Conservation (phyloP, 768 basidiomycete species). For the Cytidiella melzeri region DNA sequence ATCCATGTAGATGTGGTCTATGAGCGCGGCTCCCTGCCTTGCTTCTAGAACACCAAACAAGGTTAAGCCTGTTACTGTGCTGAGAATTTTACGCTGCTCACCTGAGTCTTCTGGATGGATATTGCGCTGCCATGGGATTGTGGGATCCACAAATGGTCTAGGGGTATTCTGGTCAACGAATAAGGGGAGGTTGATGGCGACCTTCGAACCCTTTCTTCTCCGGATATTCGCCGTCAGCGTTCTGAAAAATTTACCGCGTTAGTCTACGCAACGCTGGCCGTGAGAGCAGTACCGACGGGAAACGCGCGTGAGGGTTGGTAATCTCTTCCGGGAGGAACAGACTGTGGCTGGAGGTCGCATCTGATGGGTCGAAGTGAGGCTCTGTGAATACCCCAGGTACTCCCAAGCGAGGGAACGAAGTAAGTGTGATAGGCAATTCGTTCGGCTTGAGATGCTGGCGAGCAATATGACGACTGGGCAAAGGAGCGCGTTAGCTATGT, state of each 20-base stretch:
- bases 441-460: conserved; percentile 76
- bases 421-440: conserved; percentile 89
- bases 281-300: conserved; percentile 67
- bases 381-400: conserved; percentile 89
- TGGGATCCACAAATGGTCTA: conserved; percentile 84
- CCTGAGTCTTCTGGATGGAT: conserved; percentile 82
- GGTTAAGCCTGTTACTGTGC: conserved; percentile 9
- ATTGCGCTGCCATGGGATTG: conserved; percentile 84
- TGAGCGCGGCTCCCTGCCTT: conserved; percentile 79
- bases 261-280: conserved; percentile 13
- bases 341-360: conserved; percentile 84
- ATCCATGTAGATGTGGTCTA: conserved; percentile 94
- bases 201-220: conserved; percentile 83
- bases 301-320: conserved; percentile 95
- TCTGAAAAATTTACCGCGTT: conserved; percentile 34
- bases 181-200: conserved; percentile 91
- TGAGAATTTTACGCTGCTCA: conserved; percentile 28
- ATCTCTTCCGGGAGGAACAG: conserved; percentile 93
- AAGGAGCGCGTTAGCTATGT: neutral
- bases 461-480: conserved; percentile 72
- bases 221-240: conserved; percentile 98
- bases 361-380: conserved; percentile 69
- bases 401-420: conserved; percentile 92
- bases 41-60: conserved; percentile 57
- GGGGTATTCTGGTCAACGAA: conserved; percentile 87